Percentiles rank a stretch among this genome's conserved stretches.
These are phyloP conservation scores for Phaffia australis DNA, from an alignment of 768 basidiomycete species.

Conservation along the genomic window DNA sequence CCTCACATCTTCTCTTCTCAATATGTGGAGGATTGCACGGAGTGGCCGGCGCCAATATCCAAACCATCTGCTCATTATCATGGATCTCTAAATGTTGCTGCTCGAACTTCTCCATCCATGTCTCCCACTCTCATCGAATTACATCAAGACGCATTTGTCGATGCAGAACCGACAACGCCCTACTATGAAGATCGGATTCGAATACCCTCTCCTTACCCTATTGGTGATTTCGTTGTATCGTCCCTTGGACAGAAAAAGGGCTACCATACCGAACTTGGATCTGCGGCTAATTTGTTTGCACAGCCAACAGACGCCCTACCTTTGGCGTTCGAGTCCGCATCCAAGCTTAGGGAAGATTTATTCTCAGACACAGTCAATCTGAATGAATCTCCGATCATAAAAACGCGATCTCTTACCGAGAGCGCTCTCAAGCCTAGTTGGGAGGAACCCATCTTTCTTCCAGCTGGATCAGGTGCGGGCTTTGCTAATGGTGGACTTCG, in stretches of 20 bases:
- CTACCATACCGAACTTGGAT: not conserved
- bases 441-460: slow-evolving; percentile 16
- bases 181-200: too few species aligned
- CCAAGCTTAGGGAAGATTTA: not conserved
- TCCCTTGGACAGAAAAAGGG: not conserved
- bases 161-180: too few species aligned
- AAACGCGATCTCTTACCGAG: slow-evolving; percentile 1
- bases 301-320: not conserved
- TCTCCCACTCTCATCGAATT: too few species aligned
- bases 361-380: not conserved
- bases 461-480: slow-evolving; percentile 8
- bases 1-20: too few species aligned
- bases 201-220: too few species aligned
- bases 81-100: too few species aligned
- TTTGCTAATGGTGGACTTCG: slow-evolving; percentile 18
- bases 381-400: not conserved
- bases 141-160: too few species aligned
- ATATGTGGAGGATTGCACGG: too few species aligned
- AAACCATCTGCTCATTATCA: too few species aligned
- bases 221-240: too few species aligned
- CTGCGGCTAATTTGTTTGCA: not conserved
- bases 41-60: too few species aligned
- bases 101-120: too few species aligned
- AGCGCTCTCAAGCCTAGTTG: slow-evolving; percentile 2
- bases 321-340: not conserved